Conservation (phyloP, 1,284 basidiomycete genomes). For the Fomes fomentarius region DNA sequence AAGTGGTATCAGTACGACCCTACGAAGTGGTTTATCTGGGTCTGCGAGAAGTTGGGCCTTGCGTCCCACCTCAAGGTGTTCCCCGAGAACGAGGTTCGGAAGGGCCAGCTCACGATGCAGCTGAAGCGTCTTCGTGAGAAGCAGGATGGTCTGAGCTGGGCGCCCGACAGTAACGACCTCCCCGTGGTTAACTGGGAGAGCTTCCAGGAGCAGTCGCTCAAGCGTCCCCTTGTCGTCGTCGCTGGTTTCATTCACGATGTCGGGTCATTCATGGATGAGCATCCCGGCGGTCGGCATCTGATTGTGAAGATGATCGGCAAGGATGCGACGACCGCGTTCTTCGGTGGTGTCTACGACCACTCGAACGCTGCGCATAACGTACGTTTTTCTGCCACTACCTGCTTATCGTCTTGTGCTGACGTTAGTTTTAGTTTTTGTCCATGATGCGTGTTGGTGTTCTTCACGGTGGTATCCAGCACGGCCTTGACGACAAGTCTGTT, state of each 20-base stretch:
- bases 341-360: constrained; percentile 93
- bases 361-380: constrained; percentile 91
- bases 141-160: constrained; percentile 79
- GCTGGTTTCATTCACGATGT: constrained; percentile 94
- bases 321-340: constrained; percentile 92
- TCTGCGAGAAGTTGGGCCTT: constrained; percentile 66
- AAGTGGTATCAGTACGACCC: constrained; percentile 92
- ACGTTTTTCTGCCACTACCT: constrained; percentile 28
- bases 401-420: constrained; percentile 18
- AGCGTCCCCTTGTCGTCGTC: constrained; percentile 79
- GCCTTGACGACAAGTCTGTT: constrained; percentile 65
- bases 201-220: constrained; percentile 78
- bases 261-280: constrained; percentile 84
- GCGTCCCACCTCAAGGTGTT: constrained; percentile 90
- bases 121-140: constrained; percentile 80
- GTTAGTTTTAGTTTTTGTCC: constrained; percentile 57
- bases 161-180: constrained; percentile 74
- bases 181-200: constrained; percentile 88
- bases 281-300: constrained; percentile 81
- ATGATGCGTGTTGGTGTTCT: constrained; percentile 93
- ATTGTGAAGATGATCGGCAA: constrained; percentile 71
- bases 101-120: constrained; percentile 93
- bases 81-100: constrained; percentile 92
- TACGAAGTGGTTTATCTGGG: constrained; percentile 91
- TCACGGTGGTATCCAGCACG: constrained; percentile 70